Evolutionary conservation across 306 rosid species (phyloP), one percentile per base, ranked within the genome.

Genomic region (Lupinus albus): DNA sequence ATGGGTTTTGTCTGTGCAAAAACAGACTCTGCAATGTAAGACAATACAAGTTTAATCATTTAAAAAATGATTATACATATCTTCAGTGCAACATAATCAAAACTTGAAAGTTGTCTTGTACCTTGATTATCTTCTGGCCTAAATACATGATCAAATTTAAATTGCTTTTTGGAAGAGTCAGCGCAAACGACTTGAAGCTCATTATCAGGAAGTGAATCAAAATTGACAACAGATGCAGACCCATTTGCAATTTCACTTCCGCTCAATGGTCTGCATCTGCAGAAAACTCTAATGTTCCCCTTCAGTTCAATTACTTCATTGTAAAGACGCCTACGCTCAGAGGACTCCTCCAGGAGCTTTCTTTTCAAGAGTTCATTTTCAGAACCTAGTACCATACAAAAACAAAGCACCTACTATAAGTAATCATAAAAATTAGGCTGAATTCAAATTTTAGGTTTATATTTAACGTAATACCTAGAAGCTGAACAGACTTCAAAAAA

Each of bases 221-320:
- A 88, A 55, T 88, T 95, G 75, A 88, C 64, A 12, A 85, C 84
- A 4, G 91, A 71, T 39, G 83, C 68, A 48, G 57, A 67, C 21
- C 95, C 95, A 18, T 74, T 84, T 7, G 81, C 65, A 44, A 67
- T 77, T 79, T 93, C 97, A 51, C 61, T 79, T 70, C 68, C 77
- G 67, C 76, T 93, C 69, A 93, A 62, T 12, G 99, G 99, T 77
- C 97, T 83, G 57, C 99, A 90, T 88, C 99, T 85, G 86, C 97
- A 93, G 81, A 86, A 93, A 66, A 93, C 97, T 76, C 99, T 82
- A 45, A 93, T 93, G 49, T 90, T 93, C 32, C 99, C 99, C 82
- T 81, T 90, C 35, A 90, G 81, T 85, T 93, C 99, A 67, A 93
- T 86, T 6, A 90, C 80, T 88, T 93, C 99, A 76, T 93, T 93